Evolutionary conservation across 169 alveolate species (phyloP).

Genomic region (Cryptosporidium tyzzeri): DNA sequence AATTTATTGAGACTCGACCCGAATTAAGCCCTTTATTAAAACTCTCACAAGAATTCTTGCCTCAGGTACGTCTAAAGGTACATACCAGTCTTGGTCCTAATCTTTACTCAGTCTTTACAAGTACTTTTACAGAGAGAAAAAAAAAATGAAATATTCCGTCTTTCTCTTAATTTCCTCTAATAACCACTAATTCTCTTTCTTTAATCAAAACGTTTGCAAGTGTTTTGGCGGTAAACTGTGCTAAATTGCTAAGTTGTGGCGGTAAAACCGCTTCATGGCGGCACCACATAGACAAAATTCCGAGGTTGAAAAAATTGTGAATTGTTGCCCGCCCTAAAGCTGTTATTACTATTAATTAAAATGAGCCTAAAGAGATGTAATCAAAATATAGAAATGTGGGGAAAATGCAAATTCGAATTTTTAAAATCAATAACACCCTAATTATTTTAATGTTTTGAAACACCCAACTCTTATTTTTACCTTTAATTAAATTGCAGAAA

Average conservation of each 20-base stretch:
- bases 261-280: slow-evolving; percentile 12
- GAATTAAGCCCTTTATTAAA: background rate
- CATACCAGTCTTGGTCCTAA: background rate
- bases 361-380: too few relatives aligned
- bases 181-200: slow-evolving; percentile 1
- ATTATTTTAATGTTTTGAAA: too few relatives aligned
- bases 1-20: slow-evolving; percentile 10
- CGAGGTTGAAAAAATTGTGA: slow-evolving; percentile 14
- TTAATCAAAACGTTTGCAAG: background rate
- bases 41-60: background rate
- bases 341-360: background rate
- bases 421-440: background rate
- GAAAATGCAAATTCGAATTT: background rate
- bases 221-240: slow-evolving; percentile 21
- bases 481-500: too few relatives aligned
- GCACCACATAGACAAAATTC: slow-evolving; percentile 20
- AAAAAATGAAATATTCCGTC: background rate
- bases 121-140: background rate
- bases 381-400: background rate
- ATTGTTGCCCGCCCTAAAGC: background rate
- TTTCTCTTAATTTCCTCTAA: slow-evolving; percentile 11
- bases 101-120: background rate
- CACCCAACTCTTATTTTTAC: background rate
- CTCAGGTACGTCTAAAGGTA: background rate
- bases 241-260: slow-evolving; percentile 29